phyloP scores from a whole-genome alignment of 148 eudicot genomes.

The Diospyros lotus region DNA sequence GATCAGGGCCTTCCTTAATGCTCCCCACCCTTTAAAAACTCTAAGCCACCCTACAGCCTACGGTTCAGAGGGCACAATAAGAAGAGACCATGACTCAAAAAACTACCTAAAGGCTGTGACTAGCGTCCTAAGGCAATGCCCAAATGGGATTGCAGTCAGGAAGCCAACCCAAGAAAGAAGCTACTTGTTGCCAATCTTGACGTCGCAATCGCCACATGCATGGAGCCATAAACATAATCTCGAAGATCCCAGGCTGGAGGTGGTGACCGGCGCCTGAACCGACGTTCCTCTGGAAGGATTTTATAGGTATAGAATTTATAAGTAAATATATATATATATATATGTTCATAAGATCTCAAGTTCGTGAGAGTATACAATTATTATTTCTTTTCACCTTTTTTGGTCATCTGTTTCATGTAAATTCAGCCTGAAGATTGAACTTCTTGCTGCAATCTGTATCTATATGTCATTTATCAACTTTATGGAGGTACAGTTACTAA shows the following conservation, averaged over 20 bases:
- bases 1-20: slow-evolving; percentile 52
- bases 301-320: neutral
- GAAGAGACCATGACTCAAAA: slow-evolving; percentile 84
- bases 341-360: slow-evolving; percentile 9
- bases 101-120: slow-evolving; percentile 74
- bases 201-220: slow-evolving; percentile 42
- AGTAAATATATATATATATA: no score
- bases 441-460: neutral
- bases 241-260: slow-evolving; percentile 22
- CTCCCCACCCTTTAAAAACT: slow-evolving; percentile 75
- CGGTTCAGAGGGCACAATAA: slow-evolving; percentile 70
- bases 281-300: neutral
- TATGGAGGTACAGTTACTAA: slow-evolving; percentile 15
- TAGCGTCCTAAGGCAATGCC: slow-evolving; percentile 47
- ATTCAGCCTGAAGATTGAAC: slow-evolving; percentile 1
- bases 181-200: slow-evolving; percentile 49
- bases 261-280: slow-evolving; percentile 33
- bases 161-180: slow-evolving; percentile 41
- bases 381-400: neutral
- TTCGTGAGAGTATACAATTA: neutral
- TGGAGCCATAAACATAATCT: slow-evolving; percentile 40
- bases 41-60: slow-evolving; percentile 71
- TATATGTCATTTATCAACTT: slow-evolving; percentile 6
- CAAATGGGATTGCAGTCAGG: slow-evolving; percentile 24
- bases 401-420: slow-evolving; percentile 17